Conservation (phyloP, 805 yeast species). For the Cephaloascus albidus region DNA sequence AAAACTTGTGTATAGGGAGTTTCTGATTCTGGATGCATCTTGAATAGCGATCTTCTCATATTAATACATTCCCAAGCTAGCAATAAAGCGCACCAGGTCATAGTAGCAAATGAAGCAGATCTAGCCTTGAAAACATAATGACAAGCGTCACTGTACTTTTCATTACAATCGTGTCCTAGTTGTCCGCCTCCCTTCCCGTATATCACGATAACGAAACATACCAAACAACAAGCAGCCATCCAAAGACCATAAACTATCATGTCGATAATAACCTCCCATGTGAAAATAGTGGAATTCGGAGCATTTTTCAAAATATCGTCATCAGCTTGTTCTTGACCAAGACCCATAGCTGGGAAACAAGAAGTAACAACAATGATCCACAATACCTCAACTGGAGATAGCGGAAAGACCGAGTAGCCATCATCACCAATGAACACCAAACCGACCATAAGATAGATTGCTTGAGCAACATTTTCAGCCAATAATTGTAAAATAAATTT, state of each 20-base stretch:
- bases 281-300: constrained; percentile 58
- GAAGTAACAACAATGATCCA: constrained; percentile 77
- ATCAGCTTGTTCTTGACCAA: constrained; percentile 59
- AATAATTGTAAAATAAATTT: constrained; percentile 68
- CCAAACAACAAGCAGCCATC: constrained; percentile 66
- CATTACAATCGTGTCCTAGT: constrained; percentile 59
- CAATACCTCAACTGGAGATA: constrained; percentile 70
- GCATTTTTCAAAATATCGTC: constrained; percentile 56
- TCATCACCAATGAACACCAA: constrained; percentile 57
- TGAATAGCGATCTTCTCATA: constrained; percentile 58
- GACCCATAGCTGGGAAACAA: constrained; percentile 80
- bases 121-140: constrained; percentile 62
- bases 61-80: constrained; percentile 83
- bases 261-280: constrained; percentile 59
- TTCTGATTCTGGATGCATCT: constrained; percentile 58
- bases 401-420: constrained; percentile 70
- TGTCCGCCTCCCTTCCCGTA: constrained; percentile 60
- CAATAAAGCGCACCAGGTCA: constrained; percentile 81
- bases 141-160: constrained; percentile 37
- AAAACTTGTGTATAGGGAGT: constrained; percentile 52
- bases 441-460: constrained; percentile 59
- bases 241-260: constrained; percentile 65
- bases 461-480: constrained; percentile 68
- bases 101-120: constrained; percentile 66
- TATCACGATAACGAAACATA: constrained; percentile 54